These are phyloP conservation scores for Acaromyces ingoldii DNA, from an alignment of 1,284 basidiomycete genomes.

Conservation along the genomic window DNA sequence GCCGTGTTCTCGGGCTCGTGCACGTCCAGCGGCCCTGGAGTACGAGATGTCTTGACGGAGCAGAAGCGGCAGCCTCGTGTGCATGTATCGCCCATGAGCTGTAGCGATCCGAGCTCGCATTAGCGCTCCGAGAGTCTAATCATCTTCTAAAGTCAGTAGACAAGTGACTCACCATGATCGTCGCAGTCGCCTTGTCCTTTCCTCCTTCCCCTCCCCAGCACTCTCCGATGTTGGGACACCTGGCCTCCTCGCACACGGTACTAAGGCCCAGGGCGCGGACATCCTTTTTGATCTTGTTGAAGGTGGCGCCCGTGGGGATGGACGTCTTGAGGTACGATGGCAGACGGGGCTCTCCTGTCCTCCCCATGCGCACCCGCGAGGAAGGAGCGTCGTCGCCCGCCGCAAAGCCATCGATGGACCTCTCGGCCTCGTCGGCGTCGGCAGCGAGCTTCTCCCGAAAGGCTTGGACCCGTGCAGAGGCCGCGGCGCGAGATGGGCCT, in stretches of 20 bases:
- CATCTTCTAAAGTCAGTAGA: background rate
- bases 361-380: slow-evolving; percentile 33
- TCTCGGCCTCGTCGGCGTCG: slow-evolving; percentile 11
- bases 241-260: slow-evolving; percentile 97
- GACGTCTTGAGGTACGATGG: slow-evolving; percentile 84
- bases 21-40: slow-evolving; percentile 84
- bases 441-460: slow-evolving; percentile 35
- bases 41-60: slow-evolving; percentile 86
- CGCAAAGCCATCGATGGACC: slow-evolving; percentile 38
- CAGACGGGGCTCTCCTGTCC: slow-evolving; percentile 58
- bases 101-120: slow-evolving; percentile 1
- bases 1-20: slow-evolving; percentile 98
- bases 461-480: slow-evolving; percentile 10
- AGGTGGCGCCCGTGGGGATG: slow-evolving; percentile 76
- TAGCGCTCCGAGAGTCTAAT: background rate
- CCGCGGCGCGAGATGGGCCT: background rate
- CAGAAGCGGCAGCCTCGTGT: slow-evolving; percentile 97
- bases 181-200: slow-evolving; percentile 73
- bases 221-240: slow-evolving; percentile 98
- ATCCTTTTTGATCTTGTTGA: slow-evolving; percentile 89
- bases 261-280: slow-evolving; percentile 83
- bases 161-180: slow-evolving; percentile 75
- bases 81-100: slow-evolving; percentile 99
- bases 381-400: slow-evolving; percentile 11
- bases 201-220: slow-evolving; percentile 86